These are phyloP conservation scores for Penicillium hordei DNA, from an alignment of 2,329 filamentous ascomycete genomes.

Conservation along the genomic window DNA sequence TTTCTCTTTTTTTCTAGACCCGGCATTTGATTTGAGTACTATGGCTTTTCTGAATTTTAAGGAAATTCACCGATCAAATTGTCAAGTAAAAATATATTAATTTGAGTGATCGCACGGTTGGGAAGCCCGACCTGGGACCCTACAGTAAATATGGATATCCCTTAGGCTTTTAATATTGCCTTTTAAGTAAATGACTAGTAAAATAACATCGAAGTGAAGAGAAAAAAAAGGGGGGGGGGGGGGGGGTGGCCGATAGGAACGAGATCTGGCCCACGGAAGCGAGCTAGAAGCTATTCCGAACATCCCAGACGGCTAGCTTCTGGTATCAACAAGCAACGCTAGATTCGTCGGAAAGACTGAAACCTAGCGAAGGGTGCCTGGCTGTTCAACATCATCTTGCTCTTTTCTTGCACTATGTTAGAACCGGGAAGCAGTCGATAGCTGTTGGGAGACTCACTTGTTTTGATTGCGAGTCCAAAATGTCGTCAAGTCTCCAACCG, in stretches of 20 bases:
- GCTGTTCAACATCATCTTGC: background rate
- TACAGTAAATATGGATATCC: background rate
- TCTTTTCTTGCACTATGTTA: background rate
- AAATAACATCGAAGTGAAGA: background rate
- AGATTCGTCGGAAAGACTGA: too few species aligned
- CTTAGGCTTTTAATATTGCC: background rate
- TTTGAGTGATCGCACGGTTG: background rate
- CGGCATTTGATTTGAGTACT: too few species aligned
- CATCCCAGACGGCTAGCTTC: background rate
- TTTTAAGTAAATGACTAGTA: background rate
- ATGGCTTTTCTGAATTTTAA: background rate
- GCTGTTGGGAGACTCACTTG: conserved; percentile 4
- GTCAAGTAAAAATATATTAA: background rate
- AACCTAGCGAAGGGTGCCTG: too few species aligned
- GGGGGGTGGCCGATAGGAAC: background rate
- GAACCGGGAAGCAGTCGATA: background rate
- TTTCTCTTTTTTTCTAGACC: too few species aligned
- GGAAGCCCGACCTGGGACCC: background rate
- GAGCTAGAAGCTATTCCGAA: background rate
- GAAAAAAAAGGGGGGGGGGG: too few species aligned
- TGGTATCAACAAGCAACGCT: background rate
- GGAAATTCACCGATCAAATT: background rate
- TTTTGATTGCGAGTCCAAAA: conserved; percentile 13
- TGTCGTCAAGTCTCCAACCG: conserved; percentile 37
- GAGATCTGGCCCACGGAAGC: too few species aligned